These are phyloP conservation scores for Brasilioporus rufonigricans DNA, from an alignment of 768 basidiomycete genomes.

Conservation along the genomic window DNA sequence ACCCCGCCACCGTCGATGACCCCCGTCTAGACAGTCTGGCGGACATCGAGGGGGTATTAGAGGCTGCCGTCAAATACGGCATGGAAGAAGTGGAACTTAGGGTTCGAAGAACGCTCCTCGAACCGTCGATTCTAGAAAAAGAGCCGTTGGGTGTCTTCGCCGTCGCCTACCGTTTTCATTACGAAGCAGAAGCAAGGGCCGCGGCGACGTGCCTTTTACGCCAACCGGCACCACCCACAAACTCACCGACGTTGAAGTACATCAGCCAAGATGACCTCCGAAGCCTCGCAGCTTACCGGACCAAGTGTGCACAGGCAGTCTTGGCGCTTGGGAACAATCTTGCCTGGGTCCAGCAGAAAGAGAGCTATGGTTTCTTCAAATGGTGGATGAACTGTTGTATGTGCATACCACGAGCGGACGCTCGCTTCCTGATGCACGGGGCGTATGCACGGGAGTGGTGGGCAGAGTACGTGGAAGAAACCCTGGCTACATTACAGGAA, in stretches of 20 bases:
- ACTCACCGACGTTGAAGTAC: neutral
- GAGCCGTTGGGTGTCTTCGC: constrained; percentile 33
- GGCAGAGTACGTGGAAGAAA: constrained; percentile 32
- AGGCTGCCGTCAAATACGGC: constrained; percentile 30
- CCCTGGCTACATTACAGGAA: constrained; percentile 16
- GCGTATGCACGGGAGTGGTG: constrained; percentile 31
- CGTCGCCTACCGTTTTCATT: constrained; percentile 33
- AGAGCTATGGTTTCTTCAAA: constrained; percentile 23
- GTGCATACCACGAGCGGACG: constrained; percentile 21
- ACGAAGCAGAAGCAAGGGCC: constrained; percentile 29
- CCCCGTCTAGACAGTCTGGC: constrained; percentile 15
- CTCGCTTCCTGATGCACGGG: constrained; percentile 25
- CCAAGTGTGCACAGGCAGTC: constrained; percentile 18
- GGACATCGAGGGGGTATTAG: constrained; percentile 25
- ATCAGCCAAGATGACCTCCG: constrained; percentile 11
- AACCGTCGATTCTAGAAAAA: constrained; percentile 24
- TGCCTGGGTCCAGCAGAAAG: constrained; percentile 22
- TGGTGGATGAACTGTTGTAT: constrained; percentile 31
- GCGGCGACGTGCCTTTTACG: constrained; percentile 30
- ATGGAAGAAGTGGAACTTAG: constrained; percentile 28
- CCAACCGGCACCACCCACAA: constrained; percentile 5
- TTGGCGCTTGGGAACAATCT: constrained; percentile 19
- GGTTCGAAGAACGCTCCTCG: constrained; percentile 27
- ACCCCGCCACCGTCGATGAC: constrained; percentile 29
- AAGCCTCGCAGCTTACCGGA: constrained; percentile 20